Conservation (phyloP, 345 rosid genomes). For the Salix caprea region DNA sequence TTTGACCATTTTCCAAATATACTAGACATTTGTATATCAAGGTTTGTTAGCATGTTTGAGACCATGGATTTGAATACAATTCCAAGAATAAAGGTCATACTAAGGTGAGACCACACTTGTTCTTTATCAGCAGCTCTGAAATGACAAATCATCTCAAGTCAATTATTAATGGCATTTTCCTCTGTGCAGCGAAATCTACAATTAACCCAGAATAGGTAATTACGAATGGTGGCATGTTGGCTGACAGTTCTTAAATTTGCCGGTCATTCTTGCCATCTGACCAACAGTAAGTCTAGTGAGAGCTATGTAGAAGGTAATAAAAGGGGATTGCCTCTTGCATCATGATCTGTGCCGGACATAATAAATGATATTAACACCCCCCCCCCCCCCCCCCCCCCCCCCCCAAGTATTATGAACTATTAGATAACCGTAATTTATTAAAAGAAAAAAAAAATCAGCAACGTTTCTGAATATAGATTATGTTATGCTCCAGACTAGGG, state of each 20-base stretch:
- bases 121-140: neutral
- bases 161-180: neutral
- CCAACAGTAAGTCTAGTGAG: neutral
- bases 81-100: neutral
- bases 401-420: neutral
- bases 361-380: neutral
- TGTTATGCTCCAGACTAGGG: neutral
- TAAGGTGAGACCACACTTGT: neutral
- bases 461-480: neutral
- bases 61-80: slow-evolving; percentile 4
- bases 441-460: neutral
- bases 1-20: neutral
- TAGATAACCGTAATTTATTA: neutral
- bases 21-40: neutral
- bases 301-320: neutral
- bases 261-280: neutral
- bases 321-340: neutral
- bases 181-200: neutral
- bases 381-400: neutral
- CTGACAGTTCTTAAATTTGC: slow-evolving; percentile 1
- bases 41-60: neutral
- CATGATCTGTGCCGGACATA: neutral
- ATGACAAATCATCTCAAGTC: neutral
- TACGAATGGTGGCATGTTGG: neutral
- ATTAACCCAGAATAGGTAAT: slow-evolving; percentile 10